A percentile compares a stretch with the other conserved stretches of the same genome.
These are phyloP conservation scores for Rubia peregrina DNA, from an alignment of 305 asterid genomes.

Conservation along the genomic window DNA sequence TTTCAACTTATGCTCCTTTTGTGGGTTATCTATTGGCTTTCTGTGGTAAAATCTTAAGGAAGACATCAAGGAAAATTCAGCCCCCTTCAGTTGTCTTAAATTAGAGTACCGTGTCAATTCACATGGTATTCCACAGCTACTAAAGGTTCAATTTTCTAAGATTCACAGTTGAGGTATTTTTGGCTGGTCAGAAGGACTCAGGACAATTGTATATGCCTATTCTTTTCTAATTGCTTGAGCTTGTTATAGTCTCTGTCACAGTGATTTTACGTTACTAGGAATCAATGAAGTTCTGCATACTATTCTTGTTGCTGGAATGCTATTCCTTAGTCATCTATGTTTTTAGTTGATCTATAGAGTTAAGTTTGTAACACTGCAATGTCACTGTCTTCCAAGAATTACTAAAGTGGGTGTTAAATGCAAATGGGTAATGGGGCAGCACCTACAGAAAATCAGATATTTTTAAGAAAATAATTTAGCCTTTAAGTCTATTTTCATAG, in stretches of 20 bases:
- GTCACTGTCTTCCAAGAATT: constrained; percentile 1
- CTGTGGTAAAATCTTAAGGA: neutral
- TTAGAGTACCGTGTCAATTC: neutral
- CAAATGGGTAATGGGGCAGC: neutral
- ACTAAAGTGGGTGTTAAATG: neutral
- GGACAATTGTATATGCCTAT: neutral
- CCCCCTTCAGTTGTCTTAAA: neutral
- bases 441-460: neutral
- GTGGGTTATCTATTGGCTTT: neutral
- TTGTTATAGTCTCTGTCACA: constrained; percentile 1
- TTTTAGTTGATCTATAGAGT: neutral
- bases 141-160: neutral
- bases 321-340: neutral
- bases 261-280: neutral
- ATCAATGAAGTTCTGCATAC: neutral
- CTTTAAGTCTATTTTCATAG: constrained; percentile 1
- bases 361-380: neutral
- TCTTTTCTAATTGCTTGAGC: neutral
- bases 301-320: constrained; percentile 4
- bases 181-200: neutral
- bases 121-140: neutral
- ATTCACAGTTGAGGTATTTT: neutral
- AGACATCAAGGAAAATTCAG: neutral
- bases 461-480: neutral
- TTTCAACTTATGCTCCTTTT: neutral